These are phyloP conservation scores for Chloranthus sessilifolius DNA, from an alignment of 164 flowering plant species.

Conservation along the genomic window DNA sequence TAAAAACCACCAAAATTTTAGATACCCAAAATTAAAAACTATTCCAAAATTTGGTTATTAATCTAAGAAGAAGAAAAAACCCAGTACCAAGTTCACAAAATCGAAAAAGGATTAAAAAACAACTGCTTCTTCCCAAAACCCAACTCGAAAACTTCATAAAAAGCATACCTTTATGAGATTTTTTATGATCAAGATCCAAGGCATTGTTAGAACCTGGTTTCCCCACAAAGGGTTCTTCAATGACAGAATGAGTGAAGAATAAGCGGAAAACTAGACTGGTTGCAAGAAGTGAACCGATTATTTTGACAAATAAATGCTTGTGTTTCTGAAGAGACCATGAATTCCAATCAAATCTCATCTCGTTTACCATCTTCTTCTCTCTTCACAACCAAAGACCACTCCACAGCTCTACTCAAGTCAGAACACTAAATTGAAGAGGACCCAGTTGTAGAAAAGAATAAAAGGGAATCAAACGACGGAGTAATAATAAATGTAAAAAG, in stretches of 20 bases:
- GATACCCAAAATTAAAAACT: no score
- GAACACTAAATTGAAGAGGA: not conserved
- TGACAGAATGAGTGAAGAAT: slow-evolving; percentile 37
- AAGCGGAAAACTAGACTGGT: slow-evolving; percentile 63
- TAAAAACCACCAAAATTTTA: no score
- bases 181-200: slow-evolving; percentile 8
- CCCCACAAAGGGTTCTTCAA: slow-evolving; percentile 4
- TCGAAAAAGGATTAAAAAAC: no score
- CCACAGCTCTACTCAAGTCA: not conserved
- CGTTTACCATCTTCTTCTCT: slow-evolving; percentile 26
- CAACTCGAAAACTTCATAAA: not conserved
- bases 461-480: no score
- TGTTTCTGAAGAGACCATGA: slow-evolving; percentile 29
- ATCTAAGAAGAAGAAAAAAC: not conserved
- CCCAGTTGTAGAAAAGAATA: not conserved
- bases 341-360: slow-evolving; percentile 27
- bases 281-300: slow-evolving; percentile 37
- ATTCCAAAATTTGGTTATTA: not conserved
- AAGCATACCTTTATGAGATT: slow-evolving; percentile 26
- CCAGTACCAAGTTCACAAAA: no score
- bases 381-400: not conserved
- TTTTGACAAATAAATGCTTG: slow-evolving; percentile 41
- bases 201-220: not conserved
- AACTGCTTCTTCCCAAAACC: not conserved
- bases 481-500: not conserved